These are phyloP conservation scores for Serendipita sp. DNA, from an alignment of 768 basidiomycete genomes.

Conservation along the genomic window DNA sequence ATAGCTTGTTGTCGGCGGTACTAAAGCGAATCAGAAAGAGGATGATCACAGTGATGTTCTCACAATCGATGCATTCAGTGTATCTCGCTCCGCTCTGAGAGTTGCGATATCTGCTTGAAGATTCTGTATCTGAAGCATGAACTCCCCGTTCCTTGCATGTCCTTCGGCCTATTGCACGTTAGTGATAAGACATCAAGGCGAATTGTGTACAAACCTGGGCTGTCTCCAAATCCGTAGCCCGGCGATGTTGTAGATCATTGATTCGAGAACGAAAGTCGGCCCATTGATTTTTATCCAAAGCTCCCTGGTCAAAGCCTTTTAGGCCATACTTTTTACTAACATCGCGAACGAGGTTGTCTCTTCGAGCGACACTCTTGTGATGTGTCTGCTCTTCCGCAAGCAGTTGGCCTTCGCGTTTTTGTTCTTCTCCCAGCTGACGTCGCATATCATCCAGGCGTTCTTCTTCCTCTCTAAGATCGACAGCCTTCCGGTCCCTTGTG, in stretches of 20 bases:
- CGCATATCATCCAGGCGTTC: conserved; percentile 15
- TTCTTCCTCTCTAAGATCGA: conserved; percentile 13
- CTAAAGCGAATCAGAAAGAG: conserved; percentile 5
- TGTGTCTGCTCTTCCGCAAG: conserved; percentile 68
- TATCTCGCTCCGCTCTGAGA: conserved; percentile 37
- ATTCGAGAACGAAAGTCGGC: conserved; percentile 57
- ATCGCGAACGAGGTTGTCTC: conserved; percentile 60
- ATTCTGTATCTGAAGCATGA: conserved; percentile 39
- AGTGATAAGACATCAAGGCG: not conserved
- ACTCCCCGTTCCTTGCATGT: conserved; percentile 44
- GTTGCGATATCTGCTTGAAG: conserved; percentile 41
- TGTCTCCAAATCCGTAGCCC: conserved; percentile 47
- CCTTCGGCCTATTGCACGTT: conserved; percentile 33
- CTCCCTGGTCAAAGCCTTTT: conserved; percentile 54
- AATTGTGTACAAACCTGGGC: conserved; percentile 36
- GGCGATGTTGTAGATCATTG: conserved; percentile 42
- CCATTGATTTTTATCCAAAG: conserved; percentile 56
- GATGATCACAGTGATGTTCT: conserved; percentile 9
- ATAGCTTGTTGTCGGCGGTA: conserved; percentile 24
- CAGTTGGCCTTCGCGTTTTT: conserved; percentile 36
- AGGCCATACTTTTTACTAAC: conserved; percentile 54
- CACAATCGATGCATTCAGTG: conserved; percentile 44
- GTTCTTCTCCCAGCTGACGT: conserved; percentile 17
- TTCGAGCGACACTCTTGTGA: conserved; percentile 46
- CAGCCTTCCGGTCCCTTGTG: not conserved